phyloP scores from a whole-genome alignment of 441 rosid genomes.

The Pelargonium australe region DNA sequence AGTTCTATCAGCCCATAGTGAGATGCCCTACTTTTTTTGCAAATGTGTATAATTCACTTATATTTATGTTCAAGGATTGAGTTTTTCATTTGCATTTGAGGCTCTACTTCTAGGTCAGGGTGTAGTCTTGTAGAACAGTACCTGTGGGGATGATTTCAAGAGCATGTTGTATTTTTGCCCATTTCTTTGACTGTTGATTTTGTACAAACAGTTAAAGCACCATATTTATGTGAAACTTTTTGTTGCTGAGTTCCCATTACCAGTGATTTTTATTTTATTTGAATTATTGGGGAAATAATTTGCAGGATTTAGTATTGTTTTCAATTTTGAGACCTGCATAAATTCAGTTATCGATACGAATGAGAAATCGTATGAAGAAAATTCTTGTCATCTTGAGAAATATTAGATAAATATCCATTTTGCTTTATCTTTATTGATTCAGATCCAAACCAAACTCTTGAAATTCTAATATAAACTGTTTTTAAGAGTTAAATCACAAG shows the following conservation, averaged over 20 bases:
- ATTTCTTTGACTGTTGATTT: constrained; percentile 16
- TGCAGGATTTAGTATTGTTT: no score
- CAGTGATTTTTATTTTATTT: no score
- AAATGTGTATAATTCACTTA: constrained; percentile 49
- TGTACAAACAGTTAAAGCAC: constrained; percentile 36
- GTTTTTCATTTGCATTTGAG: constrained; percentile 18
- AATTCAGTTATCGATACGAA: no score
- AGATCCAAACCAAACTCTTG: no score
- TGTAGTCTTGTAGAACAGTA: constrained; percentile 15
- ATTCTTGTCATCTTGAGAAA: no score
- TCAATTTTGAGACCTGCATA: no score
- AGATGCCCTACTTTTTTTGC: constrained; percentile 11
- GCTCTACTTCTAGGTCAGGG: constrained; percentile 5
- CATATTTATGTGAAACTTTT: constrained; percentile 40
- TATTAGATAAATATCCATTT: no score
- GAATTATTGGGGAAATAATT: no score
- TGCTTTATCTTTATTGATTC: no score
- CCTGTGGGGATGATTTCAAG: constrained; percentile 22
- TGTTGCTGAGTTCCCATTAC: constrained; percentile 23
- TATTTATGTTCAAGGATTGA: constrained; percentile 22
- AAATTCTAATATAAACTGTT: no score
- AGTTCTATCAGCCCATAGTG: background rate
- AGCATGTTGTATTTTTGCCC: constrained; percentile 38
- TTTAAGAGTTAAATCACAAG: no score
- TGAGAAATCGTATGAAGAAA: no score